Conservation (phyloP, 441 rosid genomes). For the Arabidopsis hybrid region DNA sequence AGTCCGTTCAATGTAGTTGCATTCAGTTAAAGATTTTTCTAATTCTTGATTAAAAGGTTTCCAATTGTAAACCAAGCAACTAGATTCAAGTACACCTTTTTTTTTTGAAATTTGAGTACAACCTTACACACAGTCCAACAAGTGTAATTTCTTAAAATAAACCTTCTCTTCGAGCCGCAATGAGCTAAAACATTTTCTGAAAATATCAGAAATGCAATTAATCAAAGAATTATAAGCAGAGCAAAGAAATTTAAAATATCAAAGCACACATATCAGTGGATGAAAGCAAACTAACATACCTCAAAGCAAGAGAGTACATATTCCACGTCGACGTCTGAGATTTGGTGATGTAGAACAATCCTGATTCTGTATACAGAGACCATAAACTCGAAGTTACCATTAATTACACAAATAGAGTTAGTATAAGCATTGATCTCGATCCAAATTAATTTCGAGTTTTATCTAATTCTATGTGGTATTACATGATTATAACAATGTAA, state of each 20-base stretch:
- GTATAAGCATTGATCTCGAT: too few species aligned
- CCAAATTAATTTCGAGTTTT: too few species aligned
- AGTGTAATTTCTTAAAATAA: constrained; percentile 11
- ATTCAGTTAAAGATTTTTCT: too few species aligned
- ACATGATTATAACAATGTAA: not conserved
- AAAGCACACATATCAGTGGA: constrained; percentile 2
- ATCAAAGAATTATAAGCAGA: not conserved
- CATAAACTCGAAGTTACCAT: constrained; percentile 9
- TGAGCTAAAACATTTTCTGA: constrained; percentile 36
- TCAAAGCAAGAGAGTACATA: constrained; percentile 68
- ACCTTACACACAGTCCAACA: constrained; percentile 25
- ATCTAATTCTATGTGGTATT: too few species aligned
- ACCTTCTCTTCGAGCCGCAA: constrained; percentile 3
- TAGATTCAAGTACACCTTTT: constrained; percentile 10
- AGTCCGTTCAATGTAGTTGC: too few species aligned
- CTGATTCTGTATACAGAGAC: constrained; percentile 59
- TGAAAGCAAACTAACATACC: constrained; percentile 50
- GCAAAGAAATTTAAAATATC: not conserved
- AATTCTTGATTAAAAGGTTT: not conserved
- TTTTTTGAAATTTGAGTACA: not conserved
- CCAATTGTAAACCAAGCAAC: constrained; percentile 9
- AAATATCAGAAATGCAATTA: not conserved
- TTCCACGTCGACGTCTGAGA: constrained; percentile 77
- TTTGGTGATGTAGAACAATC: constrained; percentile 89
- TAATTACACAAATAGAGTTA: not conserved